Conservation (phyloP, 192 early-diverging fungal genomes). For the Blastocladiella britannica region DNA sequence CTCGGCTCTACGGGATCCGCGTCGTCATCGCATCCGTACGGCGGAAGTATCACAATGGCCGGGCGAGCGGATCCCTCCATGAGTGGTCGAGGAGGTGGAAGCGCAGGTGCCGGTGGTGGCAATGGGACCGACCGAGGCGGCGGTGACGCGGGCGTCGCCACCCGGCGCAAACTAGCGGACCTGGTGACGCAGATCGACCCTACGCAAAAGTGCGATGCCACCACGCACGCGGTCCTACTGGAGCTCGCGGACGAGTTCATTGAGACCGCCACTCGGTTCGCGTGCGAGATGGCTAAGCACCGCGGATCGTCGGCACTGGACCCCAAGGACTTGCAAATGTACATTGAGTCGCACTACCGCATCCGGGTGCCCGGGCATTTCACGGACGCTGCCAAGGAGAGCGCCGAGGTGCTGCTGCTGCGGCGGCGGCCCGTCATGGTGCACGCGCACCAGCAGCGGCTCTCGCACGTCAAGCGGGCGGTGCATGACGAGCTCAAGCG, state of each 20-base stretch:
- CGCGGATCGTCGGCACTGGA: slow-evolving; percentile 52
- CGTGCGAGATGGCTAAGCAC: slow-evolving; percentile 64
- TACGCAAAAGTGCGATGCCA: slow-evolving; percentile 49
- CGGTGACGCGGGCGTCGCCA: too few species aligned
- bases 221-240: slow-evolving; percentile 65
- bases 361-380: slow-evolving; percentile 1
- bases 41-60: too few species aligned
- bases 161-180: slow-evolving; percentile 71
- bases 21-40: too few species aligned
- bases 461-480: not conserved
- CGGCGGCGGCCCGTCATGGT: not conserved
- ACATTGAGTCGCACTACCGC: slow-evolving; percentile 16
- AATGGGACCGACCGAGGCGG: too few species aligned
- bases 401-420: too few species aligned
- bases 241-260: slow-evolving; percentile 77
- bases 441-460: not conserved
- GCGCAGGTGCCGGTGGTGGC: too few species aligned
- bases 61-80: too few species aligned
- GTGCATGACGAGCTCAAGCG: not conserved
- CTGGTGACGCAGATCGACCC: slow-evolving; percentile 68
- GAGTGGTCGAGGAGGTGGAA: too few species aligned
- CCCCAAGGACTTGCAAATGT: slow-evolving; percentile 66
- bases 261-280: slow-evolving; percentile 60
- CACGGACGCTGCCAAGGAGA: too few species aligned
- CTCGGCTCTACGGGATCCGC: too few species aligned